These are phyloP conservation scores for Guadua angustifolia DNA, from an alignment of 176 grass and related monocot species.

Conservation along the genomic window DNA sequence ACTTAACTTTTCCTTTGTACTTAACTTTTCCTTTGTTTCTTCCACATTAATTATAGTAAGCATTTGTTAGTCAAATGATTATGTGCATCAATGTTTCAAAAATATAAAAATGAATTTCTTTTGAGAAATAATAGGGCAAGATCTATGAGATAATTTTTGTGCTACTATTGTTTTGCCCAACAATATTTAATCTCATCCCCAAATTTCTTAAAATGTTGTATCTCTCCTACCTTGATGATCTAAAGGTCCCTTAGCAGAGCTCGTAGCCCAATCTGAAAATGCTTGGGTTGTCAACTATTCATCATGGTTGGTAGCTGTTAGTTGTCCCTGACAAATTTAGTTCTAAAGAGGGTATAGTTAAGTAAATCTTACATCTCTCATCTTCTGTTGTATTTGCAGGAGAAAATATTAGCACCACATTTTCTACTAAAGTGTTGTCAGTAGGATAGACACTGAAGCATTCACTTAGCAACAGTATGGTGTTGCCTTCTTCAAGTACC, in stretches of 20 bases:
- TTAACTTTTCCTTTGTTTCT: neutral
- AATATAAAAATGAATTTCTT: neutral
- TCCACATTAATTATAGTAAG: neutral
- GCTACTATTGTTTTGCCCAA: no score
- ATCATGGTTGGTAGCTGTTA: neutral
- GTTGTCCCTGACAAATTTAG: neutral
- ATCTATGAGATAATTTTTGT: no score
- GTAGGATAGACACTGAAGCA: constrained; percentile 21
- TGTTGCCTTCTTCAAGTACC: constrained; percentile 36
- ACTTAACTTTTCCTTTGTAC: neutral
- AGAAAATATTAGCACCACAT: constrained; percentile 14
- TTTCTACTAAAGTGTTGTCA: neutral
- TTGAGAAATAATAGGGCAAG: neutral
- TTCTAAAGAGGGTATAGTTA: neutral
- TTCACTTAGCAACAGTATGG: constrained; percentile 18
- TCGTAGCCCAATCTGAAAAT: neutral
- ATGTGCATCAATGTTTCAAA: neutral
- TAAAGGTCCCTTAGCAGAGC: neutral
- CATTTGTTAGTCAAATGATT: neutral
- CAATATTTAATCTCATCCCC: no score
- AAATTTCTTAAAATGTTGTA: neutral
- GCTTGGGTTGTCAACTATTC: constrained; percentile 12
- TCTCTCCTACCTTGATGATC: neutral
- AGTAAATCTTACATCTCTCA: constrained; percentile 17
- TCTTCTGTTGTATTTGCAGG: constrained; percentile 32